A percentile compares a stretch with the other conserved stretches of the same genome.
Evolutionary conservation across 192 early-diverging fungal genomes (phyloP).

Genomic region (Jimgerdemannia lactiflua): DNA sequence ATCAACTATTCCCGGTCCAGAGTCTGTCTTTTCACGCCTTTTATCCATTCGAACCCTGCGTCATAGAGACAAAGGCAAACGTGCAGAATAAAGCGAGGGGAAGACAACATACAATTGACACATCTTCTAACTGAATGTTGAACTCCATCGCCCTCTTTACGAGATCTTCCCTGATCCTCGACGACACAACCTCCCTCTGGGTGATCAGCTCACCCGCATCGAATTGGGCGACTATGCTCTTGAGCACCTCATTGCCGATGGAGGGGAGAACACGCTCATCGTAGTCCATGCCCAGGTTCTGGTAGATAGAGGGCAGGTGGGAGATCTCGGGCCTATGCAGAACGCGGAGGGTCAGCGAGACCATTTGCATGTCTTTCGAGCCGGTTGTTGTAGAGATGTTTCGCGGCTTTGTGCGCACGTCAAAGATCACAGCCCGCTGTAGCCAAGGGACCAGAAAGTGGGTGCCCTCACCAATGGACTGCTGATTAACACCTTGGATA

Average conservation of each 20-base stretch:
- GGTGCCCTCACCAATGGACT: conserved; percentile 87
- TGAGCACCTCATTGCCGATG: conserved; percentile 99
- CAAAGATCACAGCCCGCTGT: conserved; percentile 85
- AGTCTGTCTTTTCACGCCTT: not conserved
- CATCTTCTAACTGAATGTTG: conserved; percentile 94
- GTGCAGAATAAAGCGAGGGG: not conserved
- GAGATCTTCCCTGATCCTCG: conserved; percentile 90
- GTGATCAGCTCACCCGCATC: conserved; percentile 98
- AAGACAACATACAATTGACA: conserved; percentile 84
- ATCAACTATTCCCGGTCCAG: not conserved
- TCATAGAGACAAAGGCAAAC: not conserved
- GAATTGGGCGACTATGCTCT: conserved; percentile 97
- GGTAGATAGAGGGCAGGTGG: conserved; percentile 81
- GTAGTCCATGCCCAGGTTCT: conserved; percentile 91
- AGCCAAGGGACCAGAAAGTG: conserved; percentile 99
- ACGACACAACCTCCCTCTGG: conserved; percentile 93
- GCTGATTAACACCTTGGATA: conserved; percentile 82
- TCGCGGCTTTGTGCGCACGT: conserved; percentile 93
- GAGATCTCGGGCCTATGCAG: conserved; percentile 82
- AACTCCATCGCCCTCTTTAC: conserved; percentile 92
- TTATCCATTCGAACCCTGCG: not conserved
- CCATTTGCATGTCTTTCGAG: conserved; percentile 99
- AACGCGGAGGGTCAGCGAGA: conserved; percentile 90
- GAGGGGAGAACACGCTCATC: conserved; percentile 97
- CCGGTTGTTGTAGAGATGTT: conserved; percentile 99